These are phyloP conservation scores for Spathaspora sp. DNA, from an alignment of 1,139 yeast species.

Conservation along the genomic window DNA sequence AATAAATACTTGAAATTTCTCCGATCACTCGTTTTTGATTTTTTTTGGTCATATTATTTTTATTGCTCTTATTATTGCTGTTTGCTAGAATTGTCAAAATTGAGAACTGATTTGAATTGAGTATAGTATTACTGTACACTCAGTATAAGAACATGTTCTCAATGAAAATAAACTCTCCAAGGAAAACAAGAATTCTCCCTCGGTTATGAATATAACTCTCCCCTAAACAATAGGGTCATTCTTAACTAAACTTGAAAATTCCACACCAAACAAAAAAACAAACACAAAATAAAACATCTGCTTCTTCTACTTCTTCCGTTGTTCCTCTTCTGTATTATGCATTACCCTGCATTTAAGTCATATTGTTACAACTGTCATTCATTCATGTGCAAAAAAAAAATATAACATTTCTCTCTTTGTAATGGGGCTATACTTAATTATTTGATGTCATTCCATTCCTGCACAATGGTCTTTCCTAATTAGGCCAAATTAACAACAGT, in stretches of 20 bases:
- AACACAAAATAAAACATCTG: neutral
- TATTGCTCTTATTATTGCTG: neutral
- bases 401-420: too few species aligned
- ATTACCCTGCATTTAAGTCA: neutral
- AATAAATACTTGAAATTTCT: conserved; percentile 2
- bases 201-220: neutral
- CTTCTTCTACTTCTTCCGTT: neutral
- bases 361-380: neutral
- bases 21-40: neutral
- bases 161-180: too few species aligned
- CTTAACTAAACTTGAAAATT: neutral
- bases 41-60: neutral
- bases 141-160: too few species aligned
- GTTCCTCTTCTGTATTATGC: neutral
- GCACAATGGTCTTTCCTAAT: neutral
- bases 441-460: neutral
- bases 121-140: too few species aligned
- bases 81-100: neutral
- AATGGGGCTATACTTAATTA: neutral
- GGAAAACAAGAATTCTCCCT: neutral
- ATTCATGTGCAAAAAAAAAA: neutral
- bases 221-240: neutral
- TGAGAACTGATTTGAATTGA: too few species aligned
- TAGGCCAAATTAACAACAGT: neutral
- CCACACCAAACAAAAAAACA: neutral